A percentile compares a stretch with the other conserved stretches of the same genome.
Conservation (phyloP, 148 eudicot species). For the Fallopia convolvulus region DNA sequence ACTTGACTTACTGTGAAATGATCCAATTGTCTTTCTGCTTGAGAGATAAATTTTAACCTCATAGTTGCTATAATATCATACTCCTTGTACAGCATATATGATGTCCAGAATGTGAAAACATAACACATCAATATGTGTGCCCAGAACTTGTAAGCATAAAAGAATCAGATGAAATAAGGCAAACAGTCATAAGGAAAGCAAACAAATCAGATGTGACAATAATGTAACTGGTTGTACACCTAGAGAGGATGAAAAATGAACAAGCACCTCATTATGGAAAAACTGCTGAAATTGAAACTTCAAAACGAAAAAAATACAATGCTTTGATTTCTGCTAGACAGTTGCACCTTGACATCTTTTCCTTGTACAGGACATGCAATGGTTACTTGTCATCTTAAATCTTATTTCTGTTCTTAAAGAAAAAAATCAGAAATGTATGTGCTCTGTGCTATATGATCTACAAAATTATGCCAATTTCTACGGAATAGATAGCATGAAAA, state of each 20-base stretch:
- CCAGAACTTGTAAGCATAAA: conserved; percentile 49
- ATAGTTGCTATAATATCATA: conserved; percentile 49
- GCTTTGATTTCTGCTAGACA: background rate
- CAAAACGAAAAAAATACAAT: background rate
- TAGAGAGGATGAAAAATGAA: background rate
- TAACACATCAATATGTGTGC: conserved; percentile 78
- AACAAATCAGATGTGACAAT: background rate
- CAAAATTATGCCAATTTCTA: background rate
- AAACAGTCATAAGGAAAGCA: background rate
- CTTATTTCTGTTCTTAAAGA: too few species aligned
- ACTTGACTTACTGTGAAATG: conserved; percentile 59
- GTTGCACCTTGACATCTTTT: background rate
- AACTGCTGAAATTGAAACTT: background rate
- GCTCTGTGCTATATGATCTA: too few species aligned
- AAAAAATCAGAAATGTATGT: too few species aligned
- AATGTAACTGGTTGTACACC: background rate
- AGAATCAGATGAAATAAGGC: background rate
- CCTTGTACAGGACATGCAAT: too few species aligned
- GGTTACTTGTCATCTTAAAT: too few species aligned
- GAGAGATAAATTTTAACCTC: conserved; percentile 79
- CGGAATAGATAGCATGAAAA: background rate
- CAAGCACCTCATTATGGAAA: background rate
- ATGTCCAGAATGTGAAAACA: conserved; percentile 73
- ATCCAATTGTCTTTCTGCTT: conserved; percentile 77
- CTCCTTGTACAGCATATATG: conserved; percentile 64